Evolutionary conservation across 176 grass and related monocot genomes (phyloP).

Genomic region (Urochloa ruziziensis): DNA sequence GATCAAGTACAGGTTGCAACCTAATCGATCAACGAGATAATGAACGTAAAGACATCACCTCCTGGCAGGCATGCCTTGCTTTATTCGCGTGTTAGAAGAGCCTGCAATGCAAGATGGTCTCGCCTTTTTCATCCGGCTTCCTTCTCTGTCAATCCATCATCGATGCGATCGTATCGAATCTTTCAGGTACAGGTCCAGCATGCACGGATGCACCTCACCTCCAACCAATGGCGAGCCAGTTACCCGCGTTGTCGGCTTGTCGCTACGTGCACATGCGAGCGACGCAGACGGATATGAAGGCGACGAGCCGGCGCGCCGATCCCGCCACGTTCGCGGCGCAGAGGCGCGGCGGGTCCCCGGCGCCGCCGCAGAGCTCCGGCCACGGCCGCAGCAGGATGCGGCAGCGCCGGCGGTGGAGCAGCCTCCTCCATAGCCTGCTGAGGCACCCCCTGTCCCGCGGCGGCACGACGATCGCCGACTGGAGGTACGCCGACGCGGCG

Average conservation of each 20-base stretch:
- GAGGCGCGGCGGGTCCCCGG: background rate
- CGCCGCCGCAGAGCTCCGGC: background rate
- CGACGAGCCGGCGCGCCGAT: conserved; percentile 14
- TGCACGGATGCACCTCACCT: background rate
- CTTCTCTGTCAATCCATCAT: background rate
- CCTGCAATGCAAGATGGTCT: background rate
- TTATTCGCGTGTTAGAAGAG: background rate
- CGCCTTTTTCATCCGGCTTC: background rate
- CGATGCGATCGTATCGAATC: background rate
- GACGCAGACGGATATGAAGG: conserved; percentile 21
- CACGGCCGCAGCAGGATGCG: conserved; percentile 26
- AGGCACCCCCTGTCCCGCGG: conserved; percentile 39
- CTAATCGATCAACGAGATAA: background rate
- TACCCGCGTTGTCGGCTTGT: background rate
- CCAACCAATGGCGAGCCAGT: background rate
- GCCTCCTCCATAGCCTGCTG: conserved; percentile 31
- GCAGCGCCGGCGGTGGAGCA: conserved; percentile 22
- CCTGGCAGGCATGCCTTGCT: background rate
- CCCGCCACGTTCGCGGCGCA: conserved; percentile 15
- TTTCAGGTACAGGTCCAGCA: background rate
- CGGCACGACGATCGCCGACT: conserved; percentile 49
- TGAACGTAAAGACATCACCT: background rate
- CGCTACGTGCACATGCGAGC: conserved; percentile 30
- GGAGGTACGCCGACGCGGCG: conserved; percentile 66
- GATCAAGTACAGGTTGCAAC: background rate